Evolutionary conservation across 768 basidiomycete genomes (phyloP).

Genomic region (Leccinum uliginosum): DNA sequence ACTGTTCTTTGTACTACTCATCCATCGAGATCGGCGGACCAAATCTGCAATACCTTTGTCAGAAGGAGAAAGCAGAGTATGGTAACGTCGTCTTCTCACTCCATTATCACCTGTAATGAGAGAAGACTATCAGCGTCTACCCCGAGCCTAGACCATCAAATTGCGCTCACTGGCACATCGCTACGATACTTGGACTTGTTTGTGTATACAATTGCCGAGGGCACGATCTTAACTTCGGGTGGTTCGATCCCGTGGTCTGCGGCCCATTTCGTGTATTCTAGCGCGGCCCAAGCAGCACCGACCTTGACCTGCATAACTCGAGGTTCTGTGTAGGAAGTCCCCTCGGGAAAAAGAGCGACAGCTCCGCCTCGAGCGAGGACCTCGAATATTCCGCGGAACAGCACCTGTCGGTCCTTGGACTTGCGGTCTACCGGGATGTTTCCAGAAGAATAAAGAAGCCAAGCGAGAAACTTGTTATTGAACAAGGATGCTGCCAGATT

Average conservation of each 20-base stretch:
- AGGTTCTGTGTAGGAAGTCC: slow-evolving; percentile 91
- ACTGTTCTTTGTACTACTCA: slow-evolving; percentile 70
- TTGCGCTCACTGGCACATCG: slow-evolving; percentile 53
- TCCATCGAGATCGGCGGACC: slow-evolving; percentile 77
- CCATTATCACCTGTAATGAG: slow-evolving; percentile 57
- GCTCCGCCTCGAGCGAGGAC: slow-evolving; percentile 73
- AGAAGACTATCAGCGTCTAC: slow-evolving; percentile 24
- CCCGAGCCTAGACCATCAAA: slow-evolving; percentile 19
- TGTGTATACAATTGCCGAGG: slow-evolving; percentile 88
- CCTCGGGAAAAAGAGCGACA: slow-evolving; percentile 93
- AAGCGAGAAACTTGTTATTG: slow-evolving; percentile 66
- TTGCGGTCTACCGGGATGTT: slow-evolving; percentile 97
- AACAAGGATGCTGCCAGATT: slow-evolving; percentile 64
- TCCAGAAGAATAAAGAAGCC: slow-evolving; percentile 83
- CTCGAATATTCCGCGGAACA: slow-evolving; percentile 89
- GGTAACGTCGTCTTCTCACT: slow-evolving; percentile 41
- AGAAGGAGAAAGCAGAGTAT: slow-evolving; percentile 8
- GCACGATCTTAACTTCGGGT: slow-evolving; percentile 58
- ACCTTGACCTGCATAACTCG: slow-evolving; percentile 91
- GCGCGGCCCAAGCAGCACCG: slow-evolving; percentile 90
- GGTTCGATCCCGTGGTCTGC: slow-evolving; percentile 48
- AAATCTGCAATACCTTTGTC: slow-evolving; percentile 49
- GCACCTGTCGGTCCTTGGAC: slow-evolving; percentile 82
- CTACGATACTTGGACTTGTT: slow-evolving; percentile 96
- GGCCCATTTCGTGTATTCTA: slow-evolving; percentile 87